Percentiles rank a stretch among this genome's conserved stretches.
Conservation (phyloP, 1,284 basidiomycete species). For the Cryptococcus floricola region DNA sequence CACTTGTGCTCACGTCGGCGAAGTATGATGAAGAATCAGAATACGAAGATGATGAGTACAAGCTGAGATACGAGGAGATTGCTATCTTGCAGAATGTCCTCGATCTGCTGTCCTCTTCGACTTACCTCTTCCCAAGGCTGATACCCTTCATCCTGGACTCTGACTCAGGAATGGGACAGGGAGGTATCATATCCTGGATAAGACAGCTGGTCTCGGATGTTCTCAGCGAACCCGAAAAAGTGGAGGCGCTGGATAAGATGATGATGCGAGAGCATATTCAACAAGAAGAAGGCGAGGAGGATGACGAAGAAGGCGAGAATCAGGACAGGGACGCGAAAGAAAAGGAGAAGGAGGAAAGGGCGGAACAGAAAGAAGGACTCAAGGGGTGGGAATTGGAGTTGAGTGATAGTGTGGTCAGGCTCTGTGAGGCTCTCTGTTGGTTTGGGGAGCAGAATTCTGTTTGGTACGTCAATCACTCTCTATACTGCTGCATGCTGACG, state of each 20-base stretch:
- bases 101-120: slow-evolving; percentile 13
- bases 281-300: neutral
- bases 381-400: slow-evolving; percentile 16
- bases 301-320: neutral
- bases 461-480: slow-evolving; percentile 24
- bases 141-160: neutral
- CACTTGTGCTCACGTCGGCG: too few relatives aligned
- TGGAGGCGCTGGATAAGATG: neutral
- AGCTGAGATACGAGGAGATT: neutral
- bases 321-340: neutral
- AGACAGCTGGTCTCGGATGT: neutral
- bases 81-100: slow-evolving; percentile 8
- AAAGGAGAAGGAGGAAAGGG: neutral
- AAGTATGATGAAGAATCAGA: too few relatives aligned
- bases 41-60: too few relatives aligned
- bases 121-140: slow-evolving; percentile 21
- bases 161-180: too few relatives aligned
- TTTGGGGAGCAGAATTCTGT: slow-evolving; percentile 12
- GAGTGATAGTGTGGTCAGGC: slow-evolving; percentile 14
- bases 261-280: neutral
- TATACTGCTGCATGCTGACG: neutral
- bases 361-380: neutral
- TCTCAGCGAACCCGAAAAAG: neutral
- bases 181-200: neutral
- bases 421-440: slow-evolving; percentile 25